phyloP scores from a whole-genome alignment of 2,329 filamentous ascomycete species.

The Huntiella omanensis region DNA sequence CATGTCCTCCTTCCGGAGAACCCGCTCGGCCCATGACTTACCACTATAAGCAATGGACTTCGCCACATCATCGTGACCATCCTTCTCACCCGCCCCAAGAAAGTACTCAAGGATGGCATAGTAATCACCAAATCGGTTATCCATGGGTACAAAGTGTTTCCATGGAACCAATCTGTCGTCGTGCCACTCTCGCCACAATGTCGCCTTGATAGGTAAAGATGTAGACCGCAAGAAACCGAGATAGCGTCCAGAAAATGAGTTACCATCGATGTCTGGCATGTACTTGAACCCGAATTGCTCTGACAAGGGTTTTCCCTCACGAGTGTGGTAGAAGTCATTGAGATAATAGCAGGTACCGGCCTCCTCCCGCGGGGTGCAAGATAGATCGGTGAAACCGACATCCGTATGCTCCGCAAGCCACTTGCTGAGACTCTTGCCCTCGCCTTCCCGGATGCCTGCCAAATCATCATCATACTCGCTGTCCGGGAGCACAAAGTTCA shows the following conservation, averaged over 20 bases:
- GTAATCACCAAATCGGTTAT: slow-evolving; percentile 52
- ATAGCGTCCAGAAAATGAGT: slow-evolving; percentile 50
- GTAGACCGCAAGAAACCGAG: slow-evolving; percentile 50
- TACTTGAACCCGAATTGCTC: slow-evolving; percentile 46
- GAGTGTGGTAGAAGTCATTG: slow-evolving; percentile 56
- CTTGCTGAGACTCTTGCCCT: slow-evolving; percentile 24
- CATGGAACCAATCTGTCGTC: slow-evolving; percentile 55
- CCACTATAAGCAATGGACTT: slow-evolving; percentile 46
- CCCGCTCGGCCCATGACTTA: slow-evolving; percentile 48
- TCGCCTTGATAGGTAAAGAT: slow-evolving; percentile 57
- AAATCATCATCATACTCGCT: slow-evolving; percentile 28
- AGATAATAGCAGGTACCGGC: slow-evolving; percentile 56
- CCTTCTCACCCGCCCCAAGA: slow-evolving; percentile 23
- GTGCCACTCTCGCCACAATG: slow-evolving; percentile 66
- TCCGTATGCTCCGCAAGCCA: slow-evolving; percentile 33
- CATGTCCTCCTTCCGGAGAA: slow-evolving; percentile 55
- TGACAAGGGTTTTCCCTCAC: slow-evolving; percentile 25
- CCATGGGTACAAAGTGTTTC: slow-evolving; percentile 69
- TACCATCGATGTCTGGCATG: slow-evolving; percentile 60
- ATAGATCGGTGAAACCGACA: slow-evolving; percentile 34
- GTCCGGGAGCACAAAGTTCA: slow-evolving; percentile 36
- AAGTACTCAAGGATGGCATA: slow-evolving; percentile 62
- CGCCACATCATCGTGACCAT: slow-evolving; percentile 26
- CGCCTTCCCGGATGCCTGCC: slow-evolving; percentile 16
- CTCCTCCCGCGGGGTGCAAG: slow-evolving; percentile 29